Evolutionary conservation across 192 early-diverging fungal genomes (phyloP).

Genomic region (Gonapodya sp.): DNA sequence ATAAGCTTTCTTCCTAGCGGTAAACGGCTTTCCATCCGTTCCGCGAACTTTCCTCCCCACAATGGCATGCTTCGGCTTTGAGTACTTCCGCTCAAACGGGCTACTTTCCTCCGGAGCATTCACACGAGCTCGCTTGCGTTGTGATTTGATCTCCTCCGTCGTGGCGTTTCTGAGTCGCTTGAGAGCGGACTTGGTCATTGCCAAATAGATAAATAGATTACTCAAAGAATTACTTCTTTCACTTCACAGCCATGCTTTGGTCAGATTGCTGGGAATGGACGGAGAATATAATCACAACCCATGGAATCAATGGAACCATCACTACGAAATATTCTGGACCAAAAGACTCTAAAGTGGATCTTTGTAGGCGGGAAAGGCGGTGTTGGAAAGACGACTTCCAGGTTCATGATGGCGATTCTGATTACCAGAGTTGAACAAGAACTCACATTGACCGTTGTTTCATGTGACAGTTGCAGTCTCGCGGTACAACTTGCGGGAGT

Average conservation of each 20-base stretch:
- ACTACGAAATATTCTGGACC: conserved; percentile 93
- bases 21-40: conserved; percentile 64
- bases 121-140: neutral
- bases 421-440: neutral
- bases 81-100: conserved; percentile 84
- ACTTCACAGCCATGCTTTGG: too few relatives aligned
- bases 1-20: conserved; percentile 69
- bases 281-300: too few relatives aligned
- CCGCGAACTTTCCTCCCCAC: conserved; percentile 77
- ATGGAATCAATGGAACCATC: conserved; percentile 48
- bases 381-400: conserved; percentile 84
- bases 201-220: too few relatives aligned
- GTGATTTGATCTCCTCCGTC: neutral
- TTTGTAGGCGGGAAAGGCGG: conserved; percentile 99
- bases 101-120: conserved; percentile 37
- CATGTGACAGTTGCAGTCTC: conserved; percentile 59
- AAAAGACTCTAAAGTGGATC: conserved; percentile 92
- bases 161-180: neutral
- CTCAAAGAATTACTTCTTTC: too few relatives aligned
- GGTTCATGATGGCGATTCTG: conserved; percentile 17
- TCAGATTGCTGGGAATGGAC: too few relatives aligned
- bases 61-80: conserved; percentile 70
- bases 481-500: conserved; percentile 85
- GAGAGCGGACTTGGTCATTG: neutral
- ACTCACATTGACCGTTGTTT: neutral